Evolutionary conservation across 2,329 filamentous ascomycete genomes (phyloP).

Genomic region (Cytospora mali): DNA sequence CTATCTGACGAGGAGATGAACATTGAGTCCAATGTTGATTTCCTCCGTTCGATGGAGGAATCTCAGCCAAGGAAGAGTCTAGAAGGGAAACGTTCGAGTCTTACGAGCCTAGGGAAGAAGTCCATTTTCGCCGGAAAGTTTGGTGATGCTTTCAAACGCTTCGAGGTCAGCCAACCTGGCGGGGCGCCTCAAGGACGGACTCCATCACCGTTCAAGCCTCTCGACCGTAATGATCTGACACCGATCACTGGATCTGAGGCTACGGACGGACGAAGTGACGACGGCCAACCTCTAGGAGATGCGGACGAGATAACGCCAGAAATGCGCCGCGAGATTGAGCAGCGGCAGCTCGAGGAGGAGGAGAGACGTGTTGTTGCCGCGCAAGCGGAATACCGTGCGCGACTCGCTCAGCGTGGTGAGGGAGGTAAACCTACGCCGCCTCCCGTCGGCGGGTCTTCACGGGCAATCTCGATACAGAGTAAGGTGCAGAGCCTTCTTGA

Average conservation of each 20-base stretch:
- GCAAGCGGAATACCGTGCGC: slow-evolving; percentile 82
- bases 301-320: slow-evolving; percentile 79
- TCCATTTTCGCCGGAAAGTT: slow-evolving; percentile 86
- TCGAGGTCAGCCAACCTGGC: slow-evolving; percentile 62
- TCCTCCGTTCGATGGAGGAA: slow-evolving; percentile 75
- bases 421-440: slow-evolving; percentile 47
- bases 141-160: slow-evolving; percentile 90
- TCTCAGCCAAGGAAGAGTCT: slow-evolving; percentile 62
- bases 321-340: slow-evolving; percentile 86
- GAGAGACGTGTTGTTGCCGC: slow-evolving; percentile 88
- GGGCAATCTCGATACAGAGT: slow-evolving; percentile 86
- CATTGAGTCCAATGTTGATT: slow-evolving; percentile 81
- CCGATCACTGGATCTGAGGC: slow-evolving; percentile 78
- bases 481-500: slow-evolving; percentile 83
- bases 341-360: slow-evolving; percentile 78
- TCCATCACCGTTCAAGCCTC: slow-evolving; percentile 53
- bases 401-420: slow-evolving; percentile 65
- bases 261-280: slow-evolving; percentile 68
- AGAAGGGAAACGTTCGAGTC: slow-evolving; percentile 71
- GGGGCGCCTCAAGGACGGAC: slow-evolving; percentile 42
- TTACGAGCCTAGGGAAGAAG: slow-evolving; percentile 73
- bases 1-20: slow-evolving; percentile 56
- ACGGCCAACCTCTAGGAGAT: slow-evolving; percentile 65
- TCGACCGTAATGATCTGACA: slow-evolving; percentile 57
- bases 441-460: slow-evolving; percentile 60